Evolutionary conservation across 2,329 filamentous ascomycete species (phyloP), one percentile per base, ranked within the genome.

Genomic region (Aspergillus amoenus): DNA sequence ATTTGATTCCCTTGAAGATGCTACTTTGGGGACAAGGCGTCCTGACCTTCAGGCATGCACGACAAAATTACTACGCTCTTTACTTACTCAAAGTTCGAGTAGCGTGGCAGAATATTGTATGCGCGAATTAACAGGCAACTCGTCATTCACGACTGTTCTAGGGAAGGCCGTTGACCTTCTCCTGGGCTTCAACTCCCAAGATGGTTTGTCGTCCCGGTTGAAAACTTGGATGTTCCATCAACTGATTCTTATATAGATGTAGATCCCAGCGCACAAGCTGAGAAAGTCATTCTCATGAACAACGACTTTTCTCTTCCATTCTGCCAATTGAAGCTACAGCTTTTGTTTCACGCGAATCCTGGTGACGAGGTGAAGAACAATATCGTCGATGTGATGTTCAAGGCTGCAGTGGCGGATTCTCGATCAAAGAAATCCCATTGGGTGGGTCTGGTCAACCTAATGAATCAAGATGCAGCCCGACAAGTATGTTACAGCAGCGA

Each of bases 281-380:
- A 76, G 47, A 66, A 66, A 47, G 69, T 74, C 15, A 68, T 76
- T 37, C 61, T 65, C 13, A 70, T 70, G 60, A 72, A 73, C 11
- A 70, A 75, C 57, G 70, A 76, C 54, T 76, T 79, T 56, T 78
- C 76, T 9, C 67, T 78, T 24, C 73, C 76, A 5, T 73, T 76
- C 42, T 76, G 74, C 47, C 73, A 76, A 45, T 59, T 78, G 57
- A 77, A 78, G 56, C 65, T 78, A 11, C 73, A 76, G 52, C 61
- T 74, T n/a, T 61, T 76, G 15, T 75, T 77, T 59, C 68, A 69
- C 34, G 66, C 64, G 18, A 69, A 69, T 21, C 58, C 68, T 8
- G 62, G 64, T 17, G 60, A 64, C 7, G 63, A 68, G 6, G 65
- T 69, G 17, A 69, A 63, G 50, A 69, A 65, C 39, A 66, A 59